A percentile compares a stretch with the other conserved stretches of the same genome.
phyloP scores from a whole-genome alignment of 768 basidiomycete genomes.

The Serpula lacrymans region DNA sequence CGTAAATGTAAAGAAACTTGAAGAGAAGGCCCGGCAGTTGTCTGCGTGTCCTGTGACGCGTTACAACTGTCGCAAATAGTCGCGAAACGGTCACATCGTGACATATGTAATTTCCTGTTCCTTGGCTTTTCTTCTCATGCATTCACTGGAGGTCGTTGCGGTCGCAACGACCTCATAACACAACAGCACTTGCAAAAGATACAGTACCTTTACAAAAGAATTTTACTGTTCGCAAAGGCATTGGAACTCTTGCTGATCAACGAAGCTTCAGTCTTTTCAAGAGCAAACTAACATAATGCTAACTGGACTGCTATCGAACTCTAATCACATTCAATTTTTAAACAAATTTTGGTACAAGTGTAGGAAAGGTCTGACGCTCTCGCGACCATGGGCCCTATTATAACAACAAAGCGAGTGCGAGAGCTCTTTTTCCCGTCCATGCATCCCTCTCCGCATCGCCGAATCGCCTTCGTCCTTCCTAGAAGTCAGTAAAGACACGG shows the following conservation, averaged over 20 bases:
- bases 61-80: constrained; percentile 9
- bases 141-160: no score
- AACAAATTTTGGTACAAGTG: no score
- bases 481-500: no score
- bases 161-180: no score
- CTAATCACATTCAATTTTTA: constrained; percentile 1
- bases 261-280: no score
- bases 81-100: neutral
- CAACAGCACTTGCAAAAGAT: no score
- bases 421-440: constrained; percentile 61
- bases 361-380: constrained; percentile 70
- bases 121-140: no score
- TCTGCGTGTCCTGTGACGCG: constrained; percentile 13
- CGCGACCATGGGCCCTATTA: constrained; percentile 38
- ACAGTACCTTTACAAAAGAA: no score
- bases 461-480: constrained; percentile 63
- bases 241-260: no score
- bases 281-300: neutral
- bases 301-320: neutral
- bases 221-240: no score
- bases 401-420: constrained; percentile 39
- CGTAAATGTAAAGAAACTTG: constrained; percentile 18
- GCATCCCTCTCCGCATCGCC: constrained; percentile 58
- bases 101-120: no score
- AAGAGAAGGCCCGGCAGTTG: constrained; percentile 5